phyloP scores from a whole-genome alignment of 306 rosid genomes.

The Datisca glomerata region DNA sequence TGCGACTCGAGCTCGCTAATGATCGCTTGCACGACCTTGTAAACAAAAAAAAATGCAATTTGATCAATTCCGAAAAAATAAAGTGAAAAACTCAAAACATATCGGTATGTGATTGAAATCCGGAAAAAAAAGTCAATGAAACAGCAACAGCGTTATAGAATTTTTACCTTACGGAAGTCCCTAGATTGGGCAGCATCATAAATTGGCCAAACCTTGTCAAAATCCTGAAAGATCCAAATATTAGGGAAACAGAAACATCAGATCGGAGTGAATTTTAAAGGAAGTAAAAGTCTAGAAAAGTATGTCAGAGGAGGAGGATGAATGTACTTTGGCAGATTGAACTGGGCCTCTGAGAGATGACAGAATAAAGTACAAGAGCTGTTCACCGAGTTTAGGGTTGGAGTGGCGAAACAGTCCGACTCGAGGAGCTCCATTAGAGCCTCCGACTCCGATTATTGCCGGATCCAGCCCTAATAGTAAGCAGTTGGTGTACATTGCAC shows the following conservation, averaged over 20 bases:
- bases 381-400: slow-evolving; percentile 96
- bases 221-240: slow-evolving; percentile 59
- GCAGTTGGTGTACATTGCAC: slow-evolving; percentile 99
- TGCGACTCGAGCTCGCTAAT: slow-evolving; percentile 99
- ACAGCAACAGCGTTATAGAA: background rate
- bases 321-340: slow-evolving; percentile 78
- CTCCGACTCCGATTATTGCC: slow-evolving; percentile 79
- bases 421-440: slow-evolving; percentile 65
- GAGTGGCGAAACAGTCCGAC: slow-evolving; percentile 97
- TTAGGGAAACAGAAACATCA: slow-evolving; percentile 3
- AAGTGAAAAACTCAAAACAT: background rate
- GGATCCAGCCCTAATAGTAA: slow-evolving; percentile 96
- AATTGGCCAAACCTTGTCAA: slow-evolving; percentile 98
- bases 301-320: background rate
- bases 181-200: slow-evolving; percentile 94
- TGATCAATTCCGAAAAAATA: slow-evolving; percentile 4
- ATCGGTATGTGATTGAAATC: background rate
- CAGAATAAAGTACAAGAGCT: slow-evolving; percentile 87
- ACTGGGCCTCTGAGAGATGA: slow-evolving; percentile 89
- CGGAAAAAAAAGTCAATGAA: background rate
- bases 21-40: slow-evolving; percentile 88
- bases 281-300: background rate
- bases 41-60: too few relatives aligned
- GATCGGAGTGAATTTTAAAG: slow-evolving; percentile 13
- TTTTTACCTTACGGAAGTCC: slow-evolving; percentile 82